Conservation (phyloP, 345 rosid genomes). For the Brassica nigra region DNA sequence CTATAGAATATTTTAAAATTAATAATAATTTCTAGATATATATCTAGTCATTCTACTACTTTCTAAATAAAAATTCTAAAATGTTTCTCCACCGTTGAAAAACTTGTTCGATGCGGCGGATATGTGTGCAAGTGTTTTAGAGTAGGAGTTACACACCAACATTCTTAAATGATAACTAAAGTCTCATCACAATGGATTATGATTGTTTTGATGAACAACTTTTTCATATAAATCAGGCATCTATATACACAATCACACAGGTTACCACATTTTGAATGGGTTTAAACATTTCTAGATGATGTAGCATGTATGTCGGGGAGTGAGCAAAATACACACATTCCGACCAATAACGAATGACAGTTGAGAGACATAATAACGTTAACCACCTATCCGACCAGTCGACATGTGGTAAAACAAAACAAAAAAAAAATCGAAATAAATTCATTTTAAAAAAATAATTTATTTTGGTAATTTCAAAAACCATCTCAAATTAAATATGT, state of each 20-base stretch:
- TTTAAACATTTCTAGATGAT: not conserved
- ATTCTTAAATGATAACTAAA: not conserved
- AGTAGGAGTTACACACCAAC: conserved; percentile 7
- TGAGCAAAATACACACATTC: not conserved
- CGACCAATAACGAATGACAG: not conserved
- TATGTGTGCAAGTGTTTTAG: not conserved
- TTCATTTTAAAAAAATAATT: not conserved
- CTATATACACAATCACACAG: not conserved
- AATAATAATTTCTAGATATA: not conserved
- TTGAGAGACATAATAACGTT: not conserved
- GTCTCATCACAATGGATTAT: not conserved
- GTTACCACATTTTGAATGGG: not conserved
- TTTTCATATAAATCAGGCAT: not conserved
- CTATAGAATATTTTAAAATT: not conserved
- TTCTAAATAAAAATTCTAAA: not conserved
- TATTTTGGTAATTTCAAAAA: not conserved
- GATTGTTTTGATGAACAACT: not conserved
- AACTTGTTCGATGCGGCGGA: not conserved
- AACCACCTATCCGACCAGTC: not conserved
- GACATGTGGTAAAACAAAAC: not conserved
- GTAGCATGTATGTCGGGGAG: not conserved
- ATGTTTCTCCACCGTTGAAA: not conserved
- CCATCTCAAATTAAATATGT: not conserved
- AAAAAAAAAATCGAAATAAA: not conserved
- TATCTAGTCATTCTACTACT: not conserved